Base-by-base conservation (phyloP, 257 asterid species). In the Salvia rosmarinus region DNA sequence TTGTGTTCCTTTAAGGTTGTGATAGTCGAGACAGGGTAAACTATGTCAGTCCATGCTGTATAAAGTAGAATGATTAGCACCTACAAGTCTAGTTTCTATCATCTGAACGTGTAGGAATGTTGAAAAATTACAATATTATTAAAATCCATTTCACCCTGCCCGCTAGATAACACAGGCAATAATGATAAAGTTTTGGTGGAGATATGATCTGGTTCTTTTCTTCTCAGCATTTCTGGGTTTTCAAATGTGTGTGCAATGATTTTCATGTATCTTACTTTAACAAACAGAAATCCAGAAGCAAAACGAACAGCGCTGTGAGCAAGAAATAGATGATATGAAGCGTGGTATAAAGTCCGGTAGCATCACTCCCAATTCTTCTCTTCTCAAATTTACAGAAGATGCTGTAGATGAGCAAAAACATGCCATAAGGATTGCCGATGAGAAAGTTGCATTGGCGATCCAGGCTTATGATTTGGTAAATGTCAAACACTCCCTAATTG, bases 401-500 rank as follows among this genome's bases (percentile, higher is more conserved):
- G 96, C 97, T 67, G 55, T 89, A 78, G 98, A 95, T 57, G 99
- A 95, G 83, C 99, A 95, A 78, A 95, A 91, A 77, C 99, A 95
- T 81, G 99, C 96, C 61, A 75, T 87, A 78, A 78, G 96, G 85
- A 95, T 95, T 81, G 96, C 99, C 43, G 98, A 91, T 75, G 99
- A 95, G 88, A 95, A 95, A 83, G 94, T 91, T 66, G 89, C 89
- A 25, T 80, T 95, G 82, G 98, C 99, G 65, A 44, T 75, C 66
- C 98, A 91, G 82, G 94, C 96, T 37, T 91, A 95, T 82, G 99
- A 95, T 82, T 76, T 95, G 98, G 99, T 93, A 90, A 55, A 50
- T 25, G 42, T 23, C 16, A 25, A 67, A 49, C 20, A 4, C 34
- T 42, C 60, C 23, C 13, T 39, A 20, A n/a, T 76, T 30, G 2